These are phyloP conservation scores for Metschnikowia dekortorum DNA, from an alignment of 805 yeast genomes.

Conservation along the genomic window DNA sequence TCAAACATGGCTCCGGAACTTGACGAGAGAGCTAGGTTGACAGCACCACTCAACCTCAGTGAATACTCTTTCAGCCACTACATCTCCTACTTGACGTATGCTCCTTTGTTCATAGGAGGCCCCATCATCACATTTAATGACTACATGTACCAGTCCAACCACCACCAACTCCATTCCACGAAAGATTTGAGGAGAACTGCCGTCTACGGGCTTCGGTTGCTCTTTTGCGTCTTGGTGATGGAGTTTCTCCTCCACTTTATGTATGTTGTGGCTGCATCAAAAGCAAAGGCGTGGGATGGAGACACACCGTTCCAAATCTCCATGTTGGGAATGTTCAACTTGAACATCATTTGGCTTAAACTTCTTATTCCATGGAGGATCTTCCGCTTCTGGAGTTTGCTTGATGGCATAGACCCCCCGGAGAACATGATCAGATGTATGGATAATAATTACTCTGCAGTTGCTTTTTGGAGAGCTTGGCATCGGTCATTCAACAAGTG, in stretches of 20 bases:
- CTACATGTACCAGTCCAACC: conserved; percentile 66
- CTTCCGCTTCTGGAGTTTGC: conserved; percentile 85
- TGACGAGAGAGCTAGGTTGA: conserved; percentile 62
- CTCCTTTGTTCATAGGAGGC: conserved; percentile 93
- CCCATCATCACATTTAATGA: conserved; percentile 94
- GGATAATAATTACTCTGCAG: conserved; percentile 87
- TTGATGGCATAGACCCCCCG: conserved; percentile 95
- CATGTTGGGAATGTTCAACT: conserved; percentile 88
- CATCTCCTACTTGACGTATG: conserved; percentile 71
- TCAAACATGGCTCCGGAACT: conserved; percentile 14
- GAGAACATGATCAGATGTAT: conserved; percentile 97
- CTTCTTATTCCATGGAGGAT: conserved; percentile 93
- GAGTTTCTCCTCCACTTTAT: conserved; percentile 82
- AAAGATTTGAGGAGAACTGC: conserved; percentile 44
- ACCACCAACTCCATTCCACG: conserved; percentile 55
- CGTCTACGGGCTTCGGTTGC: conserved; percentile 63
- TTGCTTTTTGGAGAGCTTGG: conserved; percentile 99
- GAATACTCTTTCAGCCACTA: conserved; percentile 67
- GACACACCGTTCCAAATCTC: conserved; percentile 90
- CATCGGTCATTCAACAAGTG: conserved; percentile 90
- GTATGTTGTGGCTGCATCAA: conserved; percentile 91
- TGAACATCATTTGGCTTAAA: conserved; percentile 91
- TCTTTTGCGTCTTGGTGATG: conserved; percentile 78
- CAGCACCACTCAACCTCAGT: conserved; percentile 53
- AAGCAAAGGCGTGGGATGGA: conserved; percentile 83